Evolutionary conservation across 805 yeast genomes (phyloP), one percentile per base, ranked within the genome.

Genomic region (Ogataea methylovora): DNA sequence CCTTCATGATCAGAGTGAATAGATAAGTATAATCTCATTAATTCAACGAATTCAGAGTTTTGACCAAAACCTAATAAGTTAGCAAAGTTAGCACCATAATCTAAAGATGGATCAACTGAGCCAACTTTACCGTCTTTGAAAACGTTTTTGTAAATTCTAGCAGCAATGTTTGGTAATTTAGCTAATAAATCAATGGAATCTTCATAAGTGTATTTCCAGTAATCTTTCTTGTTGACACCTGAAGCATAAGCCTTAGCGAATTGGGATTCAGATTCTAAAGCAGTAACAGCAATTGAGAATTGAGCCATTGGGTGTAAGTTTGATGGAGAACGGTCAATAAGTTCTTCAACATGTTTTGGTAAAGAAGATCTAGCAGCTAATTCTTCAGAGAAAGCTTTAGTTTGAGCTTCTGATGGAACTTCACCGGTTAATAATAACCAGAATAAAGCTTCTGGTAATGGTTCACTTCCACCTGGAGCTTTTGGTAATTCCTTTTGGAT

Each of bases 1-100:
- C 92, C 94, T 69, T 83, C 94, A 67, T 83, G 94, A 59, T 83
- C 94, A 36, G 86, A 74, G 69, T 83, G 94, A 56, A 83, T 77
- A 41, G 90, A 76, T 54, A 82, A 61, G 71, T 83, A 83, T 47
- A 84, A 67, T 66, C 94, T 77, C 77, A 83, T 75, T 51, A 84
- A 71, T 60, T 83, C 88, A 39, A 76, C 72, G 56, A 83, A 83
- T 56, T 80, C 86, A 46, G 68, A 67, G 63, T 77, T 74, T 39
- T 62, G 61, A 46, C 79, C 76, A 57, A 57, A 70, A 41, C 81
- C 80, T 42, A 74, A 63, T 66, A 67, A 69, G 48, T 76, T 73
- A 39, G 78, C 61, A 37, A 75, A 60, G 48, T 62, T 66, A 44
- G 84, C 79, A 58, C 83, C 73, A 63, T 79, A 84, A 59, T 83